These are phyloP conservation scores for Ogataea hybrid DNA, from an alignment of 1,139 yeast species.

Conservation along the genomic window DNA sequence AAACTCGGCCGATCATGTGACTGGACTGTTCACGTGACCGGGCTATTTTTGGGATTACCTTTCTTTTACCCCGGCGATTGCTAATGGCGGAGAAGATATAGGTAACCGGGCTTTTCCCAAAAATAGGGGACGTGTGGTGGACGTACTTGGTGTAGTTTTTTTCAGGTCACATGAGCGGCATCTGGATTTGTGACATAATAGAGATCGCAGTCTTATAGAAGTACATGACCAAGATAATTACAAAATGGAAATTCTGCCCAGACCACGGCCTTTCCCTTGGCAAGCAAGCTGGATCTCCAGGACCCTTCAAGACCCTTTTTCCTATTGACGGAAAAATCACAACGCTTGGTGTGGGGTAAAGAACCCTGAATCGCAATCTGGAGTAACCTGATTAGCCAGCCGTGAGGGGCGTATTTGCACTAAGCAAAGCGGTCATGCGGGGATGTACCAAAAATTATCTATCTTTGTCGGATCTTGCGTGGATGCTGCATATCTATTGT, in stretches of 20 bases:
- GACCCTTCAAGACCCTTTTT: too few species aligned
- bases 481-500: conserved; percentile 2
- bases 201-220: not conserved
- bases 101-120: too few species aligned
- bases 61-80: not conserved
- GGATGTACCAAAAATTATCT: conserved; percentile 3
- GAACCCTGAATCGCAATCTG: not conserved
- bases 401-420: not conserved
- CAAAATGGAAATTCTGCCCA: too few species aligned
- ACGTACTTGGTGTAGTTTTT: not conserved
- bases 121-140: not conserved
- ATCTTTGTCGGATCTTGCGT: not conserved
- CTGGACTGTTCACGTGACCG: not conserved
- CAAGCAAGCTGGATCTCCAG: too few species aligned
- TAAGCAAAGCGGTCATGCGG: not conserved
- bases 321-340: not conserved
- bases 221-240: not conserved
- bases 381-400: not conserved
- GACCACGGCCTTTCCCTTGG: too few species aligned
- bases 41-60: not conserved
- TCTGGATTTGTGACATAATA: not conserved
- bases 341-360: not conserved
- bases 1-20: too few species aligned
- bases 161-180: not conserved
- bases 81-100: not conserved